Conservation (phyloP, 163 green algal species). For the Chlorella variabilis region DNA sequence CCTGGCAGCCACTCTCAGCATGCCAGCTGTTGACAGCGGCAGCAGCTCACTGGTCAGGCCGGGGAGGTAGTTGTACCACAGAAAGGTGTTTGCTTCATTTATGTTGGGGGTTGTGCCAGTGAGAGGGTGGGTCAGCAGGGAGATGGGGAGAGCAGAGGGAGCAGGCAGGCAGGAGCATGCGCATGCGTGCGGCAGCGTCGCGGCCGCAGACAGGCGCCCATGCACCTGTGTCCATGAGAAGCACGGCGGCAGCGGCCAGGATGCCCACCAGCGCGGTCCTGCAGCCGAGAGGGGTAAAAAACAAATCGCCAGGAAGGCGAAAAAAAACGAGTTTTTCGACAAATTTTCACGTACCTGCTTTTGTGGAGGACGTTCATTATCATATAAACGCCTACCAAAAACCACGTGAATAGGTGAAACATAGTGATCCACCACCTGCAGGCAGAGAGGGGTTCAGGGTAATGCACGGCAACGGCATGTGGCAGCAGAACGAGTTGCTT, state of each 20-base stretch:
- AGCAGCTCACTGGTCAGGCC: not conserved
- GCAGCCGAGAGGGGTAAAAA: not conserved
- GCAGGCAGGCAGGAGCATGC: not conserved
- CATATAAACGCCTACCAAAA: slow-evolving; percentile 15
- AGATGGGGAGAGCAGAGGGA: not conserved
- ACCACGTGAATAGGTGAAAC: slow-evolving; percentile 22
- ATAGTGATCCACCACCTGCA: slow-evolving; percentile 33
- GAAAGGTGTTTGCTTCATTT: not conserved
- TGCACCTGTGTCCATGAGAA: slow-evolving; percentile 21
- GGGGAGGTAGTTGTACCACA: slow-evolving; percentile 7
- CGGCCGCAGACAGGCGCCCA: not conserved
- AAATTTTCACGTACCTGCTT: not conserved
- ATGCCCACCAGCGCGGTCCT: slow-evolving; percentile 20
- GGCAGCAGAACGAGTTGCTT: not conserved
- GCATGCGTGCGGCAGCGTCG: not conserved
- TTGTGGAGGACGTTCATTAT: not conserved
- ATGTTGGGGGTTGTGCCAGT: no score
- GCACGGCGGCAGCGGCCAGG: slow-evolving; percentile 7
- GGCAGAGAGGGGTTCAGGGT: not conserved
- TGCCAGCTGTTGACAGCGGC: no score
- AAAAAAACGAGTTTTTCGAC: no score
- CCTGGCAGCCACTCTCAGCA: no score
- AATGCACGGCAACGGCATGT: no score
- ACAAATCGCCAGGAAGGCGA: not conserved
- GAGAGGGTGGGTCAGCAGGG: not conserved